Conservation (phyloP, 768 basidiomycete species). For the Lentinula raphanica region DNA sequence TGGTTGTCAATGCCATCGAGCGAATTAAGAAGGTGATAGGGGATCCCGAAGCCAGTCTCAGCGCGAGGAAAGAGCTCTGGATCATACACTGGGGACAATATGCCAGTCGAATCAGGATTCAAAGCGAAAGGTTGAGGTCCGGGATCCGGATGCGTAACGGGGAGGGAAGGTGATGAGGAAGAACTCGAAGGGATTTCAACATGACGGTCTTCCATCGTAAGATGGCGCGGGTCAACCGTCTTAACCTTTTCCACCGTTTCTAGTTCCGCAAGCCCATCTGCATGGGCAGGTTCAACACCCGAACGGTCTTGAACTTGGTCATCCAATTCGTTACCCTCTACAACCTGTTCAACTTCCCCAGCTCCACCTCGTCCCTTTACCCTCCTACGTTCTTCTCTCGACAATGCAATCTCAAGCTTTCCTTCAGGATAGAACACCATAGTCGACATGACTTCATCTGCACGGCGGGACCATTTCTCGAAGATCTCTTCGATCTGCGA, state of each 20-base stretch:
- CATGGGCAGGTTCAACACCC: background rate
- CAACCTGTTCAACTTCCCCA: conserved; percentile 8
- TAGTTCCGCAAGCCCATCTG: too few species aligned
- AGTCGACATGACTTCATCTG: background rate
- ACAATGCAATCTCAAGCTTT: conserved; percentile 32
- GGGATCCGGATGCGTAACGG: background rate
- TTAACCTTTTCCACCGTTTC: too few species aligned
- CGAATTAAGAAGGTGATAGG: background rate
- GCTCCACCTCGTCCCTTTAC: conserved; percentile 14
- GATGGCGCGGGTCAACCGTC: too few species aligned
- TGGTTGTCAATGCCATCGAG: background rate
- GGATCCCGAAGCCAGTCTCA: background rate
- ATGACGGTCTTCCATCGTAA: too few species aligned
- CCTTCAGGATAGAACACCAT: conserved; percentile 1
- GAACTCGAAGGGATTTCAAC: too few species aligned
- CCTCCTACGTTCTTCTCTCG: conserved; percentile 34
- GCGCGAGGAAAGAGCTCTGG: background rate
- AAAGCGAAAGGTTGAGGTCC: background rate
- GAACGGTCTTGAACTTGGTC: background rate
- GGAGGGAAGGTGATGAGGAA: background rate
- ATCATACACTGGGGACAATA: background rate
- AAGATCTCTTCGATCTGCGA: background rate
- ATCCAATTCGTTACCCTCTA: background rate
- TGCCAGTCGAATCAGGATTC: background rate
- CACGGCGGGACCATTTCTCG: background rate